Base-by-base conservation (phyloP, 2,329 filamentous ascomycete genomes). In the Verruconis gallopava region DNA sequence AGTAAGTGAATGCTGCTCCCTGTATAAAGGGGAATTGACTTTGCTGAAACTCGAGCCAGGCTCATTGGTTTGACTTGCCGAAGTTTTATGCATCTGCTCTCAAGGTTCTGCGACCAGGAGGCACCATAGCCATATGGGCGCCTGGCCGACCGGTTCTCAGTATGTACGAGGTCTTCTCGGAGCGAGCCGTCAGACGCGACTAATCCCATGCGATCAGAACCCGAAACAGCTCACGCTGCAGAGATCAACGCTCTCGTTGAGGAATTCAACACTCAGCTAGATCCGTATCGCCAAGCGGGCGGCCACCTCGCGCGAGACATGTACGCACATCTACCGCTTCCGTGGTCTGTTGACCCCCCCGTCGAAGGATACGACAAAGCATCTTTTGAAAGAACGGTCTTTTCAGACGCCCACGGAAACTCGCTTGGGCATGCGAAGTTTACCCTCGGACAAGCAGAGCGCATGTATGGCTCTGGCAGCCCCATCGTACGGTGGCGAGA, bases 21-120 rank as follows among this genome's bases (percentile, higher is more conserved):
- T n/a, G n/a, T n/a, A n/a, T n/a, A n/a, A n/a, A n/a, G n/a, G n/a
- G n/a, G n/a, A n/a, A n/a, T n/a, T n/a, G n/a, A n/a, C n/a, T n/a
- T n/a, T n/a, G n/a, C n/a, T n/a, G n/a, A n/a, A n/a, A n/a, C n/a
- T n/a, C n/a, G n/a, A n/a, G n/a, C n/a, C n/a, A n/a, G n/a, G n/a
- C 69, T 0, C 73, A 77, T 53, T 77, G 73, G 73, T 75, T 77
- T 55, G 62, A 76, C 48, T 65, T 75, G 63, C 47, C 57, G 0
- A 42, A 43, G 0, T 75, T 75, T 55, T 76, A 69, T 64, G 37
- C 46, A 2, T 54, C 56, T 0, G 72, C 70, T 0, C 66, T 65
- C 0, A 55, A 56, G 12, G 54, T 68, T 1, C 55, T 77, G 5
- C 65, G 62, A 46, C 68, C 69, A 0, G 67, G 66, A 13, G 73